These are phyloP conservation scores for Knoxia roxburghii DNA, from an alignment of 257 asterid species.

Conservation along the genomic window DNA sequence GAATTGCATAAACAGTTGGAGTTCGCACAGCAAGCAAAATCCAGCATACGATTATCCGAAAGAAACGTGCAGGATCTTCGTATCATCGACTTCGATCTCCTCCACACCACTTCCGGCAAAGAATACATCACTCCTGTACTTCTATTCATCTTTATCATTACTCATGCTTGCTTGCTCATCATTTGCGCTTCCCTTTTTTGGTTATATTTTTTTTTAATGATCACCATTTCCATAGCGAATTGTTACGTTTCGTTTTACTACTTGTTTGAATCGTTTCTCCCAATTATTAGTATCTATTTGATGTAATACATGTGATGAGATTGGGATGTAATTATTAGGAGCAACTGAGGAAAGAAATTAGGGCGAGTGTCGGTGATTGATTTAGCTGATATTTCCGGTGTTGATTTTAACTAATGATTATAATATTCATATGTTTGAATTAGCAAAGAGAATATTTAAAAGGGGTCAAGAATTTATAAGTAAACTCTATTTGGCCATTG, in stretches of 20 bases:
- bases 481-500: no score
- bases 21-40: slow-evolving; percentile 88
- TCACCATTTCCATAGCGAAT: background rate
- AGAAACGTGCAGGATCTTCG: slow-evolving; percentile 80
- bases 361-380: no score
- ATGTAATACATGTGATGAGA: slow-evolving; percentile 9
- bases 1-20: slow-evolving; percentile 93
- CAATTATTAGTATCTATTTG: no score
- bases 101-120: slow-evolving; percentile 87
- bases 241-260: background rate
- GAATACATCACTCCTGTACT: slow-evolving; percentile 88
- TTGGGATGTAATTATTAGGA: slow-evolving; percentile 47
- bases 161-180: background rate
- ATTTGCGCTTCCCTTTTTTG: background rate
- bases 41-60: slow-evolving; percentile 83
- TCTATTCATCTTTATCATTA: background rate
- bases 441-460: no score
- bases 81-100: slow-evolving; percentile 92
- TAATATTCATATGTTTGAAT: no score
- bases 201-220: background rate
- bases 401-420: no score
- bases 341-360: slow-evolving; percentile 61
- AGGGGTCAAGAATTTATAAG: no score
- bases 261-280: no score
- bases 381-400: no score